Evolutionary conservation across 2,329 filamentous ascomycete genomes (phyloP), one percentile per base, ranked within the genome.

Genomic region (Penicillium sp.): DNA sequence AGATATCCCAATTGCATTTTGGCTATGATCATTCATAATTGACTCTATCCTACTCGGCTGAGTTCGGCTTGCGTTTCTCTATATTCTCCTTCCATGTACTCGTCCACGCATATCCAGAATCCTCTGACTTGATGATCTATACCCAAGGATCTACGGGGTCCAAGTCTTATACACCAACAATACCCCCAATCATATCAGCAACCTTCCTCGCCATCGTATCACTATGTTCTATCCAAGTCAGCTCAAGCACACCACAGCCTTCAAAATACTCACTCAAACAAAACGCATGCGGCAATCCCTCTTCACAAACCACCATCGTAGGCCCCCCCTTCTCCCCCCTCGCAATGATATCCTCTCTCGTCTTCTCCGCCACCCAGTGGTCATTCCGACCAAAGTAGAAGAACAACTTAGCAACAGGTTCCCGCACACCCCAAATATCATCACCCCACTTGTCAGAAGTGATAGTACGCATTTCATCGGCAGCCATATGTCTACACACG

Each of bases 361-460:
- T 85, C 61, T 75, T 71, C 58, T 84, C 77, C 1, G 83, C 83
- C 24, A 87, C 81, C 84, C 84, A 87, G 63, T 85, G 83, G 64
- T 87, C 85, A 45, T 81, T 72, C 34, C 79, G 72, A 1, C 81
- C 84, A 67, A 85, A 87, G 60, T 85, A 80, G 63, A 87, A 85
- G 48, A 79, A 78, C 40, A 87, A 57, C 47, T 77, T 78, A 3
- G 79, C 72, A 2, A 76, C 67, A 7, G 74, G 65, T 43, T 74
- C 65, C 1, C 59, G 47, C 1, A 56, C 75, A 1, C 83, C 84
- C 85, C 85, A 87, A 39, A 87, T 72, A 54, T 85, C 81, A 52
- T 80, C 78, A 18, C 77, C 77, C 82, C 84, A 86, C 62, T 77
- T 77, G 61, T 86, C 83, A 1, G 75, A 66, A 4, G 77, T 80